Base-by-base conservation (phyloP, 495 filamentous ascomycete genomes). In the Entonaema liquescens region DNA sequence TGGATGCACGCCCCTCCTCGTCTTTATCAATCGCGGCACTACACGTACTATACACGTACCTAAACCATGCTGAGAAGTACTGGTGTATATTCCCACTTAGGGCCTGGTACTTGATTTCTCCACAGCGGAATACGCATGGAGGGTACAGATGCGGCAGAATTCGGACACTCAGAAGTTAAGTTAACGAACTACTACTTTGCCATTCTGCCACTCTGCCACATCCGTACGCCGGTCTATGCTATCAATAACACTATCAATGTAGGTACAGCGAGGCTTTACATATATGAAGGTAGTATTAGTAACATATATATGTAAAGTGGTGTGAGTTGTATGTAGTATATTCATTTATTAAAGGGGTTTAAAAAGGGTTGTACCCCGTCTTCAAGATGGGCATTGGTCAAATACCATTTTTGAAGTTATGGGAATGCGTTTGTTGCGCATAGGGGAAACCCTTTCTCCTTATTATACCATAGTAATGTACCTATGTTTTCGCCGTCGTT, bases 361-460 rank as follows among this genome's bases (percentile, higher is more conserved):
- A n/a, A 52, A n/a, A n/a, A n/a, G n/a, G n/a, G n/a, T n/a, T 47
- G 25, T 55, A 23, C 47, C 52, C 35, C 47, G 13, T 50, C 31
- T 59, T 56, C 53, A 42, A 17, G 21, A 74, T 74, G 67, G 71
- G 38, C 12, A 70, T 74, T 74, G 71, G 67, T 25, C 67, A 67
- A 74, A 74, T 74, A 62, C 71, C 71, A 74, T 73, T 70, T 66
- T 40, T 60, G 38, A 52, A 52, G 59, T 38, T 17, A 70, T 70
- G 71, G 67, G 66, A 74, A 67, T 66, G 61, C 70, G 11, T 29
- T 63, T 65, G 47, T 59, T 68, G 31, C 42, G 65, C 70, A 72
- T 68, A 47, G 6, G 9, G 13, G 49, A 62, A 47, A n/a, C 29
- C 59, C 59, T 54, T 67, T 67, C 55, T 25, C 26, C 15, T 26